Base-by-base conservation (phyloP, 2,329 filamentous ascomycete species). In the Alternaria sp. region DNA sequence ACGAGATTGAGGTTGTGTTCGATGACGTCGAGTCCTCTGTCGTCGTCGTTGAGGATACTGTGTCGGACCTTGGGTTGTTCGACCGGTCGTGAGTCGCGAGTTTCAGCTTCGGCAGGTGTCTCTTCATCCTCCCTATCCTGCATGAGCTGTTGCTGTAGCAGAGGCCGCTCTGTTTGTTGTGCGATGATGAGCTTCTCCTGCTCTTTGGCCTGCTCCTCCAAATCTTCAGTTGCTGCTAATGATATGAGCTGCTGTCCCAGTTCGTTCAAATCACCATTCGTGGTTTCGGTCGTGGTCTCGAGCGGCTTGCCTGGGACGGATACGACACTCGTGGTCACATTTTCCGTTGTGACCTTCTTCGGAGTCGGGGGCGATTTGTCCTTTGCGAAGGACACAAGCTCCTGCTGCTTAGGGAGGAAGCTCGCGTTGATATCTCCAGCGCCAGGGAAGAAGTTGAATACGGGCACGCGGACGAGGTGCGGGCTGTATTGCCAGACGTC, bases 351-450 rank as follows among this genome's bases (percentile, higher is more conserved):
- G 17, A 57, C n/a, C 44, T 68, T 74, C 23, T 66, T 68, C 23
- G 66, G 66, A 1, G 51, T 49, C 7, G 69, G 62, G 17, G 67
- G 51, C n/a, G 62, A n/a, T 52, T 71, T 72, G 53, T 66, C 63
- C 47, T 71, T 74, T 17, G 65, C 44, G 30, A 73, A 67, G 5
- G 72, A 73, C 7, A 78, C 70, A 21, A 80, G 65, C 62, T 80
- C 79, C 50, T 78, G 74, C 57, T 88, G 89, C 79, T 97, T 97
- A 0, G 96, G 96, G 56, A 99, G 81, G 77, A 98, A 99, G 77
- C 93, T 97, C 12, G 95, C 96, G 83, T 99, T 99, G 84, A 99
- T 99, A 80, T 99, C 96, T 66, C 96, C 96, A 67, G 97, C 97
- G 15, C 96, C 96, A 61, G 96, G 93, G 82, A 98, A 99, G 81